phyloP scores from a whole-genome alignment of 1,284 basidiomycete genomes.

The Tremellales sp. region DNA sequence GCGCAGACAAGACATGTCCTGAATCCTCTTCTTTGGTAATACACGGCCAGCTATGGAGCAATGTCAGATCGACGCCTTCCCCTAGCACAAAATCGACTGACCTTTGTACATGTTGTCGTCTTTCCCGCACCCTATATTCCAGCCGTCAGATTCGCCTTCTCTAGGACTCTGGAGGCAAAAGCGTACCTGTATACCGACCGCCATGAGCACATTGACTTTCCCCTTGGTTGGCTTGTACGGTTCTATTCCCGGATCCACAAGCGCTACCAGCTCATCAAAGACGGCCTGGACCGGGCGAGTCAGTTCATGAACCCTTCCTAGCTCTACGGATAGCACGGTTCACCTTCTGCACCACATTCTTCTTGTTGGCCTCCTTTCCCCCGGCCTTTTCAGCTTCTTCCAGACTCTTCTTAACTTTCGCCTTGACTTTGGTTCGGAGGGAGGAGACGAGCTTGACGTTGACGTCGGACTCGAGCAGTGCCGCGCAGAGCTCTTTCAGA shows the following conservation, averaged over 20 bases:
- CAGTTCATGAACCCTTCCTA: background rate
- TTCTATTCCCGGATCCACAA: constrained; percentile 92
- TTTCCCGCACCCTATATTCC: constrained; percentile 82
- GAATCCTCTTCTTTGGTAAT: constrained; percentile 96
- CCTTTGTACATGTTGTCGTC: constrained; percentile 94
- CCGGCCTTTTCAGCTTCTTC: constrained; percentile 68
- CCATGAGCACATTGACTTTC: constrained; percentile 93
- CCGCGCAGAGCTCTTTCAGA: constrained; percentile 91
- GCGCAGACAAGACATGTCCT: constrained; percentile 98
- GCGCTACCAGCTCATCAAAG: constrained; percentile 90
- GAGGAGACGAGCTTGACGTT: constrained; percentile 94
- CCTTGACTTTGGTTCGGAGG: constrained; percentile 83
- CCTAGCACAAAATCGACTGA: constrained; percentile 9
- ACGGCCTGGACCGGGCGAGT: constrained; percentile 63
- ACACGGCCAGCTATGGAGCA: constrained; percentile 67
- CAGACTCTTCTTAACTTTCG: constrained; percentile 55
- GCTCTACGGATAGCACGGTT: constrained; percentile 13
- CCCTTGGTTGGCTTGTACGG: constrained; percentile 97
- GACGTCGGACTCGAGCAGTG: constrained; percentile 93
- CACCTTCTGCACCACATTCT: constrained; percentile 85
- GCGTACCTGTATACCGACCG: constrained; percentile 83
- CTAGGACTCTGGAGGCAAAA: background rate
- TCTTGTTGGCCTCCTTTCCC: constrained; percentile 75
- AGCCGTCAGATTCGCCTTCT: constrained; percentile 2
- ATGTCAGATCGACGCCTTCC: constrained; percentile 9